A percentile compares a stretch with the other conserved stretches of the same genome.
Evolutionary conservation across 228 moss, liverwort and hornwort species (phyloP).

Genomic region (Sphagnum magellanicum): DNA sequence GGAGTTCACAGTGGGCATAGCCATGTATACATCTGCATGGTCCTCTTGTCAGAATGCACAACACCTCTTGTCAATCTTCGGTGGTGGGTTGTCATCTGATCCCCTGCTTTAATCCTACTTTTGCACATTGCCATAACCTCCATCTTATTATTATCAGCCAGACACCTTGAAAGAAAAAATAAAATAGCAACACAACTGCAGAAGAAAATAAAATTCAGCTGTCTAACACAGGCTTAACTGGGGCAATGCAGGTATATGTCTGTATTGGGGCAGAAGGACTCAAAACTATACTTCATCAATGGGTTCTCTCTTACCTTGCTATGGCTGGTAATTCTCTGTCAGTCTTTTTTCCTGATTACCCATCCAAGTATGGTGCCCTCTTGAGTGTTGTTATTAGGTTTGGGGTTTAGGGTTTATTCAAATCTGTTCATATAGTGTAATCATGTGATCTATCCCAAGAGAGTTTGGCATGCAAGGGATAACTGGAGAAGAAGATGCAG

Average conservation of each 20-base stretch:
- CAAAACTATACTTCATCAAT: slow-evolving; percentile 33
- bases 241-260: slow-evolving; percentile 28
- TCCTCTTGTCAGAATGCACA: slow-evolving; percentile 77
- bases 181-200: neutral
- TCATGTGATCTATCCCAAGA: no score
- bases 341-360: neutral
- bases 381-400: no score
- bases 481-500: neutral
- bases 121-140: neutral
- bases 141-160: neutral
- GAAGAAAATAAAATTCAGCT: slow-evolving; percentile 9
- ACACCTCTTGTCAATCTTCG: slow-evolving; percentile 94
- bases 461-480: no score
- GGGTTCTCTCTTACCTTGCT: slow-evolving; percentile 36
- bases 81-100: slow-evolving; percentile 40
- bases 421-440: no score
- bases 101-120: neutral
- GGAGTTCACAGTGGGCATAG: slow-evolving; percentile 63
- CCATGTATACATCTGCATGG: slow-evolving; percentile 70
- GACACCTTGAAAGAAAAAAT: neutral
- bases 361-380: no score
- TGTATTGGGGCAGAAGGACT: slow-evolving; percentile 25
- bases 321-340: slow-evolving; percentile 32
- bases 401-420: no score
- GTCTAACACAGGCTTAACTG: slow-evolving; percentile 18